Evolutionary conservation across 139 green algal species (phyloP).

Genomic region (Yamagishiella unicocca): DNA sequence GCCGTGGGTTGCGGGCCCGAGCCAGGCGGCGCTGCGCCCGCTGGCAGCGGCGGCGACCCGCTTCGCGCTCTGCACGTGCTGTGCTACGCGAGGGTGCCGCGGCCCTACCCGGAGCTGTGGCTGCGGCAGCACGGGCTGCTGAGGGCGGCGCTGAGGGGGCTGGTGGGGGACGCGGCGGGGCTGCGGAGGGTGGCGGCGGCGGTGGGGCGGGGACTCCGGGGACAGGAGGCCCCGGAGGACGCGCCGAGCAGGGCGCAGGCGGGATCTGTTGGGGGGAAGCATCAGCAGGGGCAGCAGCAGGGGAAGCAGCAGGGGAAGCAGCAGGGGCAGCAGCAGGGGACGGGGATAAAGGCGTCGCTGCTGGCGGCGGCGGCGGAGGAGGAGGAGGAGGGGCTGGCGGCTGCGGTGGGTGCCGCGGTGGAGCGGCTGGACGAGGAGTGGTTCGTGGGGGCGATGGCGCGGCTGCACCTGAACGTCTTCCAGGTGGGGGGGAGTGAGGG

Average conservation of each 20-base stretch:
- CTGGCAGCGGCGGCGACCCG: neutral
- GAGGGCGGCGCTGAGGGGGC: conserved; percentile 29
- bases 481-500: conserved; percentile 45
- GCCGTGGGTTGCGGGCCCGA: neutral
- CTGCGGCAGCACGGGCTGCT: conserved; percentile 56
- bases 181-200: neutral
- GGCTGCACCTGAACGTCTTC: conserved; percentile 72
- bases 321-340: neutral
- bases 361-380: neutral
- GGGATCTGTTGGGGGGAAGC: no score
- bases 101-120: conserved; percentile 59
- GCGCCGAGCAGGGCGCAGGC: no score
- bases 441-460: conserved; percentile 60
- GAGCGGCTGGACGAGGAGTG: conserved; percentile 20
- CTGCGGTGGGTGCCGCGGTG: neutral
- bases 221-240: no score
- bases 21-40: neutral
- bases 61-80: conserved; percentile 57
- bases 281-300: no score
- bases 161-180: neutral
- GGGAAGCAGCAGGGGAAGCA: neutral
- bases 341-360: neutral
- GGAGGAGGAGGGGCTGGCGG: neutral
- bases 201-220: neutral
- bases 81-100: conserved; percentile 66